Conservation (phyloP, 1,284 basidiomycete genomes). For the Rhodotorula glutinis region DNA sequence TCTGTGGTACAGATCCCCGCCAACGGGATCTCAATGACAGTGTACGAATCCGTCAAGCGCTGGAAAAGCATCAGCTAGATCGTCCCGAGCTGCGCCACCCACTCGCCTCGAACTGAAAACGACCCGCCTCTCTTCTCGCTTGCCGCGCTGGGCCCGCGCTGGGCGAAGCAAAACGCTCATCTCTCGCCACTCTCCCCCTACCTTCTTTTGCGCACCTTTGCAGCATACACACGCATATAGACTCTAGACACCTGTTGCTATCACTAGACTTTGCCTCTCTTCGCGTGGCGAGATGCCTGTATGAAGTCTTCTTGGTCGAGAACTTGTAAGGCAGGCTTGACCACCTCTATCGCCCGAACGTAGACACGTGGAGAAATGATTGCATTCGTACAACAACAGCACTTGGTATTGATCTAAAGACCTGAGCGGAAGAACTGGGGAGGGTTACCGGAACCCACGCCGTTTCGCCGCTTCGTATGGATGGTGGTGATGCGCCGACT, state of each 20-base stretch:
- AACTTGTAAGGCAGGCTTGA: too few species aligned
- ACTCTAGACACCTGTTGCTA: neutral
- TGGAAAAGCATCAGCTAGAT: conserved; percentile 25
- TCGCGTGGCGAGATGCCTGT: too few species aligned
- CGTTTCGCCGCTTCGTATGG: neutral
- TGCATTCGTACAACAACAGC: neutral
- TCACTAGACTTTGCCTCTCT: neutral
- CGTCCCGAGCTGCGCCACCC: neutral
- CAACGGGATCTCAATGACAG: conserved; percentile 40
- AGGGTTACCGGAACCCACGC: neutral
- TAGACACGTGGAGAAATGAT: too few species aligned
- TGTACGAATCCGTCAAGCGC: conserved; percentile 40
- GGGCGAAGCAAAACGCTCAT: too few species aligned
- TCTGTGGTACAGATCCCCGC: conserved; percentile 34
- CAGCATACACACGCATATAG: neutral
- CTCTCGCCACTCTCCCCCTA: neutral
- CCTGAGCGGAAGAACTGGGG: too few species aligned
- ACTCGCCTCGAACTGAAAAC: neutral
- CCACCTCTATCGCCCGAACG: too few species aligned
- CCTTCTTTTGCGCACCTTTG: neutral
- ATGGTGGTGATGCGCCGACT: neutral
- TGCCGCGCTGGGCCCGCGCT: too few species aligned
- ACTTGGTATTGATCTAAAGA: too few species aligned
- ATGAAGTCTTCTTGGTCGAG: too few species aligned
- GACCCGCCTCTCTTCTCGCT: too few species aligned